A percentile compares a stretch with the other conserved stretches of the same genome.
These are phyloP conservation scores for Suillus bovinus DNA, from an alignment of 768 basidiomycete genomes.

Conservation along the genomic window DNA sequence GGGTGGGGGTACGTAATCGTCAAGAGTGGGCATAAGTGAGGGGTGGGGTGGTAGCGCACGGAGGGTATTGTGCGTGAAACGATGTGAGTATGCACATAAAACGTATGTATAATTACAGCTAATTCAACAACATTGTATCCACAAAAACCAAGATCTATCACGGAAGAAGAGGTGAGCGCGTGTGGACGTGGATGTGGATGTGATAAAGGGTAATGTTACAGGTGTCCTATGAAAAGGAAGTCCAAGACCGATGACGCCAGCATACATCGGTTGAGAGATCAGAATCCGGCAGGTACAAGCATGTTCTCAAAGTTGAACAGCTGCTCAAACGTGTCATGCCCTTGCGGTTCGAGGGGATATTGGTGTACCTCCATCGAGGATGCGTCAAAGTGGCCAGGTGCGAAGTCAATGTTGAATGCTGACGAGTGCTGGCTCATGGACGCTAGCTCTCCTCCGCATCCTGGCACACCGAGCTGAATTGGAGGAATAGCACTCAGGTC, in stretches of 20 bases:
- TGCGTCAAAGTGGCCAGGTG: conserved; percentile 25
- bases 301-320: conserved; percentile 39
- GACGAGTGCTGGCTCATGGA: conserved; percentile 10
- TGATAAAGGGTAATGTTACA: conserved; percentile 29
- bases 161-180: conserved; percentile 23
- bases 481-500: conserved; percentile 66
- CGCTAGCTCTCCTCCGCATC: conserved; percentile 36
- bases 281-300: conserved; percentile 35
- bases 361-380: conserved; percentile 32
- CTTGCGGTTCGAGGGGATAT: conserved; percentile 30
- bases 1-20: conserved; percentile 31
- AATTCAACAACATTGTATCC: conserved; percentile 39
- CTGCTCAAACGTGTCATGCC: conserved; percentile 37
- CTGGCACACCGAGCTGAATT: conserved; percentile 57
- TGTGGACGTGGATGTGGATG: conserved; percentile 26
- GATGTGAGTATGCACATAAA: conserved; percentile 32
- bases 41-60: conserved; percentile 25
- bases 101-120: conserved; percentile 31
- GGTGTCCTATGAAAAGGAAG: conserved; percentile 15
- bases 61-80: conserved; percentile 13
- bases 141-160: conserved; percentile 33
- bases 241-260: conserved; percentile 34
- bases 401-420: conserved; percentile 23
- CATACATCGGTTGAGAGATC: conserved; percentile 35
- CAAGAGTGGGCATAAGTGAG: conserved; percentile 28